phyloP scores from a whole-genome alignment of 371 early-diverging fungal species.

The Funneliformis caledonium region DNA sequence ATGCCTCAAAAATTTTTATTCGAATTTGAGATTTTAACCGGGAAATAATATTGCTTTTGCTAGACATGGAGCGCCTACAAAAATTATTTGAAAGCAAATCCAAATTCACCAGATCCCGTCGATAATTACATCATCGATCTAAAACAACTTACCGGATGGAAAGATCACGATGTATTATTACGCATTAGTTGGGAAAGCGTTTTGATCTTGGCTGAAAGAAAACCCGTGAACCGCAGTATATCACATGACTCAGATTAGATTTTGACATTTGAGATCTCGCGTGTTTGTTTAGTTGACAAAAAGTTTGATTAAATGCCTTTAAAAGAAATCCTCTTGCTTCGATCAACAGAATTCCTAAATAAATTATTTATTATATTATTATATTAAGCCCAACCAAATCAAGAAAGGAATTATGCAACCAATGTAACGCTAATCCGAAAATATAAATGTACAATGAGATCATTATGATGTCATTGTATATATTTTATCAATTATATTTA shows the following conservation, averaged over 20 bases:
- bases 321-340: no score
- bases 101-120: not conserved
- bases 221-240: not conserved
- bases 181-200: not conserved
- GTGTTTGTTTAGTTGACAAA: no score
- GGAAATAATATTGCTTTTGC: not conserved
- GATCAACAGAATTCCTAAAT: no score
- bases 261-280: no score
- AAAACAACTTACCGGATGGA: not conserved
- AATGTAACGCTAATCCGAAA: no score
- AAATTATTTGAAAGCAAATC: not conserved
- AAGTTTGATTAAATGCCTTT: no score
- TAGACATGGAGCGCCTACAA: slow-evolving; percentile 27
- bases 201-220: slow-evolving; percentile 12
- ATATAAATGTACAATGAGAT: not conserved
- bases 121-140: not conserved
- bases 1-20: not conserved
- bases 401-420: not conserved
- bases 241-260: no score
- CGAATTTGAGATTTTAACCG: no score
- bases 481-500: not conserved
- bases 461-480: not conserved
- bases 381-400: not conserved
- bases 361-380: no score
- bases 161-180: not conserved